Conservation (phyloP, 2,329 filamentous ascomycete genomes). For the Zalaria sp. region DNA sequence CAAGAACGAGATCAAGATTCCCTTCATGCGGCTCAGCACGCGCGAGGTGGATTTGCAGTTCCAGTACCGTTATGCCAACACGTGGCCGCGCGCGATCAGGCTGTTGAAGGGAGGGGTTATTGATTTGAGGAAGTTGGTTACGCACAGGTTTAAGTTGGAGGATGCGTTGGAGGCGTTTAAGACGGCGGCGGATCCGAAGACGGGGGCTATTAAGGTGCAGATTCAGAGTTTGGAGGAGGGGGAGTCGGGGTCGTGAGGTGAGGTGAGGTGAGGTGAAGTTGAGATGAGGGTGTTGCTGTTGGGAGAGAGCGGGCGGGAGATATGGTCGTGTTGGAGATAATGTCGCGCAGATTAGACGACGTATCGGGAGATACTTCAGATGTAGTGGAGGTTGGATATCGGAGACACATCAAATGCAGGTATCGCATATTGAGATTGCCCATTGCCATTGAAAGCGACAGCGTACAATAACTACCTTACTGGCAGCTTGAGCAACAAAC, state of each 20-base stretch:
- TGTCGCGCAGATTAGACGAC: too few species aligned
- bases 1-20: slow-evolving; percentile 87
- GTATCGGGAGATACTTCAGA: too few species aligned
- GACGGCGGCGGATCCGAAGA: slow-evolving; percentile 75
- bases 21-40: slow-evolving; percentile 86
- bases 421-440: too few species aligned
- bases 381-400: too few species aligned
- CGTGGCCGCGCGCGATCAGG: slow-evolving; percentile 86
- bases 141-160: slow-evolving; percentile 74
- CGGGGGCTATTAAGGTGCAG: slow-evolving; percentile 94
- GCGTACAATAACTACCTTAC: too few species aligned
- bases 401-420: too few species aligned
- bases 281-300: too few species aligned
- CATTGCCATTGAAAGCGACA: too few species aligned
- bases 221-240: slow-evolving; percentile 53
- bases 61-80: slow-evolving; percentile 93
- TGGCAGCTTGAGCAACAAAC: too few species aligned
- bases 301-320: too few species aligned
- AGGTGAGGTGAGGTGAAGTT: too few species aligned
- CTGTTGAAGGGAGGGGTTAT: slow-evolving; percentile 75
- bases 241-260: slow-evolving; percentile 9
- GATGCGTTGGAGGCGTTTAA: slow-evolving; percentile 82
- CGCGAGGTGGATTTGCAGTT: slow-evolving; percentile 90
- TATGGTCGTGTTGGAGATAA: too few species aligned
- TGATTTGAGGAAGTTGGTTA: slow-evolving; percentile 68